Percentiles rank a stretch among this genome's conserved stretches.
Conservation (phyloP, 371 early-diverging fungal species). For the Spraguea lophii region DNA sequence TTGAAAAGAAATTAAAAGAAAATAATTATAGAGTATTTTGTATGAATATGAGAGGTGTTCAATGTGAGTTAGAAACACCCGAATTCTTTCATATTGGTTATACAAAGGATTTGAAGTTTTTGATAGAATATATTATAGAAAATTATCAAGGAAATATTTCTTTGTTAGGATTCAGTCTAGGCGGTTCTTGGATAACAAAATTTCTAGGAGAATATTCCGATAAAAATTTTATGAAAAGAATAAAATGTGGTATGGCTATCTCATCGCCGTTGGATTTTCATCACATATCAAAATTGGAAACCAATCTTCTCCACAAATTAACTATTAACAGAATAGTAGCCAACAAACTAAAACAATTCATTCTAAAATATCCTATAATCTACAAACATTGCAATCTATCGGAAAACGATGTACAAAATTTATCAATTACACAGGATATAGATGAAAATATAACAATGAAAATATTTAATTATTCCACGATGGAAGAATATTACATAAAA, state of each 20-base stretch:
- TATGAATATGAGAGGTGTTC: conserved; percentile 32
- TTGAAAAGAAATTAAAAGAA: conserved; percentile 21
- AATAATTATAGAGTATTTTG: conserved; percentile 33
- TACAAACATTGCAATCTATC: conserved; percentile 2
- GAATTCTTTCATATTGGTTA: conserved; percentile 43
- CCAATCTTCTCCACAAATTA: conserved; percentile 1
- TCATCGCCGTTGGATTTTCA: conserved; percentile 22
- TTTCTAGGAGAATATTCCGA: conserved; percentile 26
- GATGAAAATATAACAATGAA: conserved; percentile 11
- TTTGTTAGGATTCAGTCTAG: conserved; percentile 42
- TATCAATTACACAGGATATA: conserved; percentile 11
- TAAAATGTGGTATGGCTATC: conserved; percentile 19
- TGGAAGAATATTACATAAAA: conserved; percentile 32
- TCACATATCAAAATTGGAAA: conserved; percentile 11
- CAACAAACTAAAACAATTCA: conserved; percentile 29
- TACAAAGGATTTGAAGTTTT: conserved; percentile 31
- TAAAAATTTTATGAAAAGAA: conserved; percentile 16
- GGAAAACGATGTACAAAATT: conserved; percentile 3
- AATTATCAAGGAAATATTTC: conserved; percentile 31
- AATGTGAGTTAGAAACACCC: conserved; percentile 10
- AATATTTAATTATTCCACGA: conserved; percentile 1
- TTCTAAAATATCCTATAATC: conserved; percentile 17
- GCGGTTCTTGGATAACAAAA: conserved; percentile 39
- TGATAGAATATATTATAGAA: conserved; percentile 29
- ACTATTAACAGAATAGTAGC: conserved; percentile 16